phyloP scores from a whole-genome alignment of 2,329 filamentous ascomycete genomes.

The Emmonsia crescens region DNA sequence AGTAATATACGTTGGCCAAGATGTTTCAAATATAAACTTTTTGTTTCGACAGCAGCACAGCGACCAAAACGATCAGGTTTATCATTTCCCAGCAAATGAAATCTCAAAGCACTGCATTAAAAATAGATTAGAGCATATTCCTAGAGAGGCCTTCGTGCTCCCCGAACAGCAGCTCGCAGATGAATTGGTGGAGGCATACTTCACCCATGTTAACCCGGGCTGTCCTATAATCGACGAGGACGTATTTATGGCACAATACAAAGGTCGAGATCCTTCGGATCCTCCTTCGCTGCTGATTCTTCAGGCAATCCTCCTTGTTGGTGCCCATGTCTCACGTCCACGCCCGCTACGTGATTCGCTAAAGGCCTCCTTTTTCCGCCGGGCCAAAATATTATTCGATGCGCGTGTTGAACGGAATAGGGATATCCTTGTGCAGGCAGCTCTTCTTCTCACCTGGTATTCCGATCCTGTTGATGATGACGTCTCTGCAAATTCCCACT shows the following conservation, averaged over 20 bases:
- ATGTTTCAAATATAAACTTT: constrained; percentile 47
- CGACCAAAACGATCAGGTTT: constrained; percentile 32
- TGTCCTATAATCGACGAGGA: constrained; percentile 45
- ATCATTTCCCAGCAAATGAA: constrained; percentile 36
- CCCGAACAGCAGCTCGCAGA: constrained; percentile 40
- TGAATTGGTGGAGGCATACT: constrained; percentile 42
- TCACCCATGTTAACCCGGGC: constrained; percentile 40
- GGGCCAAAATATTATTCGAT: constrained; percentile 45
- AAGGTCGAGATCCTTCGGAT: constrained; percentile 34
- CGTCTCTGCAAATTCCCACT: constrained; percentile 42
- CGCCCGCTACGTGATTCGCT: constrained; percentile 34
- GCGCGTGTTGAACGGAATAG: constrained; percentile 44
- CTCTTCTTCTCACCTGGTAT: constrained; percentile 46
- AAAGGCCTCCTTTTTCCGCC: constrained; percentile 41
- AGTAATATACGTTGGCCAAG: constrained; percentile 45
- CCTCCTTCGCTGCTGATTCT: constrained; percentile 40
- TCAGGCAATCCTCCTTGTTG: constrained; percentile 42
- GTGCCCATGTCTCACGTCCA: constrained; percentile 39
- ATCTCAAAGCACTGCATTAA: constrained; percentile 33
- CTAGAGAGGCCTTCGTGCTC: constrained; percentile 40
- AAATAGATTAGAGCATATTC: constrained; percentile 35
- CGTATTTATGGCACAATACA: constrained; percentile 42
- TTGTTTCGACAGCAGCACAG: constrained; percentile 40
- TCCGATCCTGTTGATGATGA: constrained; percentile 44
- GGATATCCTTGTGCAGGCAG: constrained; percentile 44